A percentile compares a stretch with the other conserved stretches of the same genome.
phyloP scores from a whole-genome alignment of 768 basidiomycete genomes.

The Boletellus sp. region DNA sequence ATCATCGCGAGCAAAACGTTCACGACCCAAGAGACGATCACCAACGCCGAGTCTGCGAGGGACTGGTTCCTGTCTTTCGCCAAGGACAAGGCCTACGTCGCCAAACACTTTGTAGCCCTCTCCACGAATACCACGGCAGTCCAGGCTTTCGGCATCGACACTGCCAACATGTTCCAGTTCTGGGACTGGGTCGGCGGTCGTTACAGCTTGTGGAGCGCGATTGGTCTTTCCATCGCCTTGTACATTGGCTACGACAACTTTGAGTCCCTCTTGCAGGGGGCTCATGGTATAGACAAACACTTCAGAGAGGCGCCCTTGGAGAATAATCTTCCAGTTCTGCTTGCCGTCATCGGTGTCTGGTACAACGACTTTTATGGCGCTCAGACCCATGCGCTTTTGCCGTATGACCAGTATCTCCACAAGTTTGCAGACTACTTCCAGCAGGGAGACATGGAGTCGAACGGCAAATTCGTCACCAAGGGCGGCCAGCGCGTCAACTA shows the following conservation, averaged over 20 bases:
- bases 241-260: constrained; percentile 95
- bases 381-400: constrained; percentile 92
- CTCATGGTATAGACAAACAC: constrained; percentile 97
- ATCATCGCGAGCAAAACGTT: constrained; percentile 99
- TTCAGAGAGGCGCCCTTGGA: constrained; percentile 87
- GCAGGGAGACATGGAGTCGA: constrained; percentile 99
- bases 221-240: constrained; percentile 91
- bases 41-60: constrained; percentile 91
- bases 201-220: constrained; percentile 98
- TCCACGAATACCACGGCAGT: constrained; percentile 96
- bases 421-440: constrained; percentile 99
- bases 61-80: constrained; percentile 90
- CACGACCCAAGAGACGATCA: constrained; percentile 99
- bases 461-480: constrained; percentile 97
- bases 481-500: constrained; percentile 89
- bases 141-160: constrained; percentile 85
- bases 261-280: constrained; percentile 82
- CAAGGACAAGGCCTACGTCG: constrained; percentile 85
- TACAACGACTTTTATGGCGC: constrained; percentile 98
- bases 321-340: constrained; percentile 85
- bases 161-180: constrained; percentile 98
- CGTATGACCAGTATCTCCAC: constrained; percentile 98
- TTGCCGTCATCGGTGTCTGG: constrained; percentile 92
- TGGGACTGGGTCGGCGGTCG: constrained; percentile 99
- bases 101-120: constrained; percentile 98